Conservation (phyloP, 1,284 basidiomycete genomes). For the Ustilago vetiveriae region DNA sequence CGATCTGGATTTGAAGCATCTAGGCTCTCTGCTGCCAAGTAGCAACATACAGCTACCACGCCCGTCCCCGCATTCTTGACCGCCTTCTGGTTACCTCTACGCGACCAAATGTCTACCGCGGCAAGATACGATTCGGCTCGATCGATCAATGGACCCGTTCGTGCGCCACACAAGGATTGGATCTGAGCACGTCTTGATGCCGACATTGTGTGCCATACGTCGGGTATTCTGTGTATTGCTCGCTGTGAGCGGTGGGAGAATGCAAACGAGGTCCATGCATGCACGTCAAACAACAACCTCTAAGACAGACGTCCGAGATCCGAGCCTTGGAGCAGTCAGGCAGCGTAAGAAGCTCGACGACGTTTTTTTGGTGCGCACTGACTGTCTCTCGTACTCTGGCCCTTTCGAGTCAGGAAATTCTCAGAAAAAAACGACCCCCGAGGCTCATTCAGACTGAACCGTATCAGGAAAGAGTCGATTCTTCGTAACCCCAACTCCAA, state of each 20-base stretch:
- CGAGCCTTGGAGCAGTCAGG: slow-evolving; percentile 7
- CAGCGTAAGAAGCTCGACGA: slow-evolving; percentile 5
- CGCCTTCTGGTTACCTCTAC: slow-evolving; percentile 43
- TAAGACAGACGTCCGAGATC: slow-evolving; percentile 12
- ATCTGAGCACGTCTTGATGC: slow-evolving; percentile 44
- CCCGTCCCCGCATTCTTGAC: slow-evolving; percentile 47
- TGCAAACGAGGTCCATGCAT: slow-evolving; percentile 18
- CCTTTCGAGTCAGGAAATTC: slow-evolving; percentile 35
- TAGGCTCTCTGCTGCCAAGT: slow-evolving; percentile 46
- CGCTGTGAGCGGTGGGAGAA: not conserved
- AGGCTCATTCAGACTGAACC: too few relatives aligned
- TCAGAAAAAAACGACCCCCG: too few relatives aligned
- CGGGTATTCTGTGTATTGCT: not conserved
- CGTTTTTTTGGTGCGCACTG: slow-evolving; percentile 3
- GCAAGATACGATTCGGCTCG: slow-evolving; percentile 48
- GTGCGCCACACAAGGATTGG: slow-evolving; percentile 37
- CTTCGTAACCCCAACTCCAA: slow-evolving; percentile 3
- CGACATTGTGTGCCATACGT: too few relatives aligned
- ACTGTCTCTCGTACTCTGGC: too few relatives aligned
- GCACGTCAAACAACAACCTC: slow-evolving; percentile 1
- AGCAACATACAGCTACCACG: slow-evolving; percentile 45
- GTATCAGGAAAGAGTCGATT: too few relatives aligned
- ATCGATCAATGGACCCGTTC: slow-evolving; percentile 41
- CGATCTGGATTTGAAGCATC: slow-evolving; percentile 24
- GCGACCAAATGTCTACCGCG: slow-evolving; percentile 47